phyloP scores from a whole-genome alignment of 176 grass and related monocot species.

The Carex parvula region DNA sequence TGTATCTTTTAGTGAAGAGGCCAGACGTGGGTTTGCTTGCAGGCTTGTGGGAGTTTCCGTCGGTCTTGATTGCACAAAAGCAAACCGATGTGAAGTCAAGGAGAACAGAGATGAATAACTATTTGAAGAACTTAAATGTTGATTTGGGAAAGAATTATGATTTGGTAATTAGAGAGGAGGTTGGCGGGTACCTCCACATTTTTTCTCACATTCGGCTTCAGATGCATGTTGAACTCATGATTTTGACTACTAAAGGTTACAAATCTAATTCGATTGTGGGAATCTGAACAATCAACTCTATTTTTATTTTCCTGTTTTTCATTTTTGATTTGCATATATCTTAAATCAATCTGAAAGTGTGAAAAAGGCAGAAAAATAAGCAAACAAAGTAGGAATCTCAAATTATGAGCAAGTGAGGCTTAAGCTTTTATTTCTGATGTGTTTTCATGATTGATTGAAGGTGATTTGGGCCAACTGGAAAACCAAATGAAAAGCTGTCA shows the following conservation, averaged over 20 bases:
- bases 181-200: constrained; percentile 73
- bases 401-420: not conserved
- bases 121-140: constrained; percentile 50
- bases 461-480: constrained; percentile 34
- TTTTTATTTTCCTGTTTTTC: not conserved
- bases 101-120: constrained; percentile 67
- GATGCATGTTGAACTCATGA: constrained; percentile 84
- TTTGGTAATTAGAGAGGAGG: constrained; percentile 56
- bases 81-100: constrained; percentile 38
- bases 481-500: constrained; percentile 19
- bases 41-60: constrained; percentile 95
- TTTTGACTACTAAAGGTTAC: constrained; percentile 65
- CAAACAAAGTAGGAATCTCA: not conserved
- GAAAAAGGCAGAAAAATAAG: not conserved
- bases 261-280: not conserved
- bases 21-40: constrained; percentile 89
- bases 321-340: constrained; percentile 9
- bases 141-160: constrained; percentile 13
- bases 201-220: constrained; percentile 86
- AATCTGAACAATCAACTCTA: not conserved
- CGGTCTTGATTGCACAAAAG: constrained; percentile 49
- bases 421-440: not conserved
- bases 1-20: constrained; percentile 70
- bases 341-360: not conserved
- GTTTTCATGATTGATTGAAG: constrained; percentile 34